Evolutionary conservation across 441 rosid species (phyloP).

Genomic region (Lepidium campestre): DNA sequence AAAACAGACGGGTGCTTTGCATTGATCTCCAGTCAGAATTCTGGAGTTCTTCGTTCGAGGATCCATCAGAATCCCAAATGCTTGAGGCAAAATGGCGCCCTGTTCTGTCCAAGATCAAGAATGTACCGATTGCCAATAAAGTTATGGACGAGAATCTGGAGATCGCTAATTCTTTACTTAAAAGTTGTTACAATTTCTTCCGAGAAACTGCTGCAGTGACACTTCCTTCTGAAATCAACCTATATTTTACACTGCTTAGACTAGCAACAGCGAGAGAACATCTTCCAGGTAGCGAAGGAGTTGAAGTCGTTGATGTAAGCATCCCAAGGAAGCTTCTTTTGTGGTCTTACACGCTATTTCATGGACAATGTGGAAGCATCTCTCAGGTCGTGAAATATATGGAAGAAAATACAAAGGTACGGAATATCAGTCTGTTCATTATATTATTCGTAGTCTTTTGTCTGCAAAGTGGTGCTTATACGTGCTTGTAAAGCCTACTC

Average conservation of each 20-base stretch:
- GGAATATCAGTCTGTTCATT: conserved; percentile 12
- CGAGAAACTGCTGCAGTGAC: conserved; percentile 73
- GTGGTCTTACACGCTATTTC: conserved; percentile 85
- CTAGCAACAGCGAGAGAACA: conserved; percentile 37
- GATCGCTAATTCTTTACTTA: conserved; percentile 67
- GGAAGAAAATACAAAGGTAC: conserved; percentile 90
- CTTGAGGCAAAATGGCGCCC: conserved; percentile 74
- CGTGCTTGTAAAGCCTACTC: conserved; percentile 2
- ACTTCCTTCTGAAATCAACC: conserved; percentile 63
- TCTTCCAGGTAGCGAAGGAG: conserved; percentile 55
- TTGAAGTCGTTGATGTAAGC: conserved; percentile 83
- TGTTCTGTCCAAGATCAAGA: conserved; percentile 61
- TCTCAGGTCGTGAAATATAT: conserved; percentile 74
- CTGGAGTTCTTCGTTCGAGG: conserved; percentile 71
- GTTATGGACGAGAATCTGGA: conserved; percentile 64
- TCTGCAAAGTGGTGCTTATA: background rate
- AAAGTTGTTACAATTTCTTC: conserved; percentile 74
- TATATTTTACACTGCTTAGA: conserved; percentile 55
- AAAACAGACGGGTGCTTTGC: conserved; percentile 56
- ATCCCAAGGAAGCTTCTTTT: conserved; percentile 85
- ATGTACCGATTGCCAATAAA: conserved; percentile 44
- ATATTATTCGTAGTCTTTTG: background rate
- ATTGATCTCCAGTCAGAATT: conserved; percentile 70
- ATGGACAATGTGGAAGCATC: conserved; percentile 74
- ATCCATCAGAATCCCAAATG: conserved; percentile 42